A percentile compares a stretch with the other conserved stretches of the same genome.
These are phyloP conservation scores for Agarophyton chilense DNA, from an alignment of 23 red algal species.

Conservation along the genomic window DNA sequence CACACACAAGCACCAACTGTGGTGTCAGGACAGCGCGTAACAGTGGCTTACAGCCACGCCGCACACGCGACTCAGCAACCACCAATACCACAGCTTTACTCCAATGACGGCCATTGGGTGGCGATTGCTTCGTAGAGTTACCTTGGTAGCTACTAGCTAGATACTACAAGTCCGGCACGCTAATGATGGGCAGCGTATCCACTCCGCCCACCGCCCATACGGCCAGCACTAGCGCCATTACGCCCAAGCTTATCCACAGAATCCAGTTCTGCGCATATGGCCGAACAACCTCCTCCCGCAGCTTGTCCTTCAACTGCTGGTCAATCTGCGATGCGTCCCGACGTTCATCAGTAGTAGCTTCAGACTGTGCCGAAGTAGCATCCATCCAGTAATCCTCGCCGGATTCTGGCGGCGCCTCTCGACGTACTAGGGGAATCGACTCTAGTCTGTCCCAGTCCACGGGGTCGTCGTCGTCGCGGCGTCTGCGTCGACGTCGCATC, in stretches of 20 bases:
- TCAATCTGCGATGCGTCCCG: constrained; percentile 35
- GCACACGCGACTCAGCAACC: constrained; percentile 15
- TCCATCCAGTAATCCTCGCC: constrained; percentile 89
- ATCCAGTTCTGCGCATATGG: constrained; percentile 95
- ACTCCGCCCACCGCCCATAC: constrained; percentile 51
- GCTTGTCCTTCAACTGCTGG: constrained; percentile 46
- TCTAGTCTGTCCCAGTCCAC: constrained; percentile 79
- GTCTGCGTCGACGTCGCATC: constrained; percentile 51
- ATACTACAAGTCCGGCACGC: constrained; percentile 87
- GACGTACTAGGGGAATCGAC: constrained; percentile 67
- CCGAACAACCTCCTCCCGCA: constrained; percentile 74
- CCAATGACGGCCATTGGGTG: too few species aligned
- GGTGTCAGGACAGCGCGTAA: constrained; percentile 5
- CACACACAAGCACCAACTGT: not conserved
- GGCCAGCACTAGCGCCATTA: constrained; percentile 62
- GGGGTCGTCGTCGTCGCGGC: constrained; percentile 20
- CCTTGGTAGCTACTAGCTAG: too few species aligned
- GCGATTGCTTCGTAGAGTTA: not conserved
- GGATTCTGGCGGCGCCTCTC: constrained; percentile 41
- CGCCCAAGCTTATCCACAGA: constrained; percentile 56
- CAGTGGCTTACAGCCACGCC: constrained; percentile 30
- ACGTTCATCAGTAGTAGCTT: not conserved
- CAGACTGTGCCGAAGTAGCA: not conserved
- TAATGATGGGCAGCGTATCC: constrained; percentile 59
- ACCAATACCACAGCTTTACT: constrained; percentile 11